These are phyloP conservation scores for Globisporangium carolinianum DNA, from an alignment of 352 stramenopile genomes.

Conservation along the genomic window DNA sequence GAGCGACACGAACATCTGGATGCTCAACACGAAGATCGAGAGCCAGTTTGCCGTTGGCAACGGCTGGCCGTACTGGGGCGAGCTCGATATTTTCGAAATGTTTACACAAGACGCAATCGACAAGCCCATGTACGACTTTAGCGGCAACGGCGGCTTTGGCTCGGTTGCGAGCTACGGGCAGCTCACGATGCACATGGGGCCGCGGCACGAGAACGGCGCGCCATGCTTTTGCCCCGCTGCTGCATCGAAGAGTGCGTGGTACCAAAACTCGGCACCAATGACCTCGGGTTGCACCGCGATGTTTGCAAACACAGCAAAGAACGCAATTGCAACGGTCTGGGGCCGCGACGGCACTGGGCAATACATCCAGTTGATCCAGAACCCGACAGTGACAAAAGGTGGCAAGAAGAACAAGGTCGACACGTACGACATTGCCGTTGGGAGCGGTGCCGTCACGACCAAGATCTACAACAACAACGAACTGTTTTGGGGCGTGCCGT, in stretches of 20 bases:
- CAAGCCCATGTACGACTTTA: constrained; percentile 41
- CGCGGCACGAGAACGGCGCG: constrained; percentile 23
- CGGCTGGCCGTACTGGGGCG: constrained; percentile 68
- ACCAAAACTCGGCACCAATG: constrained; percentile 51
- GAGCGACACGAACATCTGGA: constrained; percentile 82
- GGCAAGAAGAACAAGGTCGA: constrained; percentile 39
- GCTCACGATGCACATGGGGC: constrained; percentile 70
- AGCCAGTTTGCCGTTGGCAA: constrained; percentile 49
- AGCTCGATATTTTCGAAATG: constrained; percentile 82
- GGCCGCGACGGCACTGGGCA: constrained; percentile 48
- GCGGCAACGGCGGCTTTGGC: constrained; percentile 27
- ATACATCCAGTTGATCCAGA: constrained; percentile 69
- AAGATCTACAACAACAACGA: constrained; percentile 82
- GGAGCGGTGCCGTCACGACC: constrained; percentile 31
- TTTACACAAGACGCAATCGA: constrained; percentile 54
- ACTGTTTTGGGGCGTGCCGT: constrained; percentile 55
- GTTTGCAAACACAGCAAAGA: constrained; percentile 47
- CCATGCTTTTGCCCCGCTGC: constrained; percentile 52
- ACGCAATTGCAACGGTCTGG: constrained; percentile 65
- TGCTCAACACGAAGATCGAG: constrained; percentile 73
- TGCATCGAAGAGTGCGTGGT: constrained; percentile 43
- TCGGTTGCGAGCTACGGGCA: constrained; percentile 50
- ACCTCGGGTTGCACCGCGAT: constrained; percentile 60
- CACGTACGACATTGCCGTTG: constrained; percentile 55
- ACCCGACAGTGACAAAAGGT: constrained; percentile 54